Evolutionary conservation across 176 grass and related monocot genomes (phyloP), one percentile per base, ranked within the genome.

Genomic region (Ananas comosus): DNA sequence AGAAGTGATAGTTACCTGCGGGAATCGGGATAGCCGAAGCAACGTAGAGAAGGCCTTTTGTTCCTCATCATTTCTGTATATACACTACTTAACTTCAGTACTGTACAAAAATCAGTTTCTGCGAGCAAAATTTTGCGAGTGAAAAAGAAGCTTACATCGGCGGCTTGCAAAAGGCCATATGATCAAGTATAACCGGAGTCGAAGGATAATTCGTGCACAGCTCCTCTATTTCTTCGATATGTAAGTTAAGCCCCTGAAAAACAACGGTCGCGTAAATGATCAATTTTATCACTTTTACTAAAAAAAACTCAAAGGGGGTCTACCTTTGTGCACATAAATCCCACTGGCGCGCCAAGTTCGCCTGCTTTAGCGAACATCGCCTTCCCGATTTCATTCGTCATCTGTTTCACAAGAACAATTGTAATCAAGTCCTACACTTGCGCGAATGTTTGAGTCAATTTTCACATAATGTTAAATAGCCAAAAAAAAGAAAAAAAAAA

Each of bases 131-230:
- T 21, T 18, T 56, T 56, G n/a, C 8, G 4, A 54, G 66, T 9
- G 10, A 51, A 71, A 11, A 14, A 78, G 27, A 64, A 68, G 69
- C 66, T 78, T 78, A 96, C 91, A 9, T 66, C 68, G 91, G 88
- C 71, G 88, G 88, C 58, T 91, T 91, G 85, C 91, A 96, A 86
- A 96, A 91, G 82, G 80, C 80, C 82, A 96, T 88, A 51, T 96
- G 91, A 67, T 96, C 88, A 53, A 96, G 72, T 72, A 96, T 69
- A 76, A 96, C 85, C 69, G 69, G 80, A 64, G 91, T 96, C 70
- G 70, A 33, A 67, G 88, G 83, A 77, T 88, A 86, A 64, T 79
- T 71, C 10, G 50, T 77, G 80, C 91, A 91, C 11, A 96, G 80
- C 66, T 91, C 83, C 67, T 88, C 85, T 83, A 96, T 91, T 64